Conservation (phyloP, 345 rosid genomes). For the Syzygium jambos region DNA sequence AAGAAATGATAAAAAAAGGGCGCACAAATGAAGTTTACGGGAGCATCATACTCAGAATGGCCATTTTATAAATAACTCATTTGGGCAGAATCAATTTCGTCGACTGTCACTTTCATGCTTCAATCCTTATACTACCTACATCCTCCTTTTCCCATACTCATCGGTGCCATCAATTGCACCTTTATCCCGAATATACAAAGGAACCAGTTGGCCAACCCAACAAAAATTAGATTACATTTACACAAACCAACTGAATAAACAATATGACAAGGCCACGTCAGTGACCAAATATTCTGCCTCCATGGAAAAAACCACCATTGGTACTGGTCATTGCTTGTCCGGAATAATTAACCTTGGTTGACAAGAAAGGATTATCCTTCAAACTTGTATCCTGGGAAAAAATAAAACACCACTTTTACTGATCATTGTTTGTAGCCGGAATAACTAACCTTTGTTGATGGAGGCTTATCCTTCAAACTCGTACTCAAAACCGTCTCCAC, state of each 20-base stretch:
- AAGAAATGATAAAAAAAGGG: not conserved
- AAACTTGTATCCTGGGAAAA: not conserved
- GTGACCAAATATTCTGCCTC: not conserved
- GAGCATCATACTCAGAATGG: not conserved
- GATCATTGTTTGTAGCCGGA: constrained; percentile 48
- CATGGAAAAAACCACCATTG: not conserved
- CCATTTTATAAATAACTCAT: not conserved
- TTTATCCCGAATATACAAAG: constrained; percentile 21
- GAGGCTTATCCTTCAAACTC: constrained; percentile 64
- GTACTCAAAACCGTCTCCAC: constrained; percentile 46
- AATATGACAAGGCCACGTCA: constrained; percentile 4
- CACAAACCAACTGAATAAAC: constrained; percentile 12
- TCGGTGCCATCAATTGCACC: constrained; percentile 1
- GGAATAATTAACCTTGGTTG: not conserved
- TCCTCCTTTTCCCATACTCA: constrained; percentile 11
- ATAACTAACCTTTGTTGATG: constrained; percentile 44
- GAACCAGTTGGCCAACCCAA: constrained; percentile 23
- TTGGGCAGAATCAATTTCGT: not conserved
- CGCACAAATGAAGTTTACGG: not conserved
- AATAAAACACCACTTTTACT: not conserved
- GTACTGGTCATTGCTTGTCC: not conserved
- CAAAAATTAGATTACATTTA: constrained; percentile 14
- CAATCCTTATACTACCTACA: constrained; percentile 2
- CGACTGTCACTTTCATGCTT: not conserved
- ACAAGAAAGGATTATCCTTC: not conserved